Evolutionary conservation across 2,329 filamentous ascomycete genomes (phyloP), one percentile per base, ranked within the genome.

Genomic region (Furcasterigmium sp.): DNA sequence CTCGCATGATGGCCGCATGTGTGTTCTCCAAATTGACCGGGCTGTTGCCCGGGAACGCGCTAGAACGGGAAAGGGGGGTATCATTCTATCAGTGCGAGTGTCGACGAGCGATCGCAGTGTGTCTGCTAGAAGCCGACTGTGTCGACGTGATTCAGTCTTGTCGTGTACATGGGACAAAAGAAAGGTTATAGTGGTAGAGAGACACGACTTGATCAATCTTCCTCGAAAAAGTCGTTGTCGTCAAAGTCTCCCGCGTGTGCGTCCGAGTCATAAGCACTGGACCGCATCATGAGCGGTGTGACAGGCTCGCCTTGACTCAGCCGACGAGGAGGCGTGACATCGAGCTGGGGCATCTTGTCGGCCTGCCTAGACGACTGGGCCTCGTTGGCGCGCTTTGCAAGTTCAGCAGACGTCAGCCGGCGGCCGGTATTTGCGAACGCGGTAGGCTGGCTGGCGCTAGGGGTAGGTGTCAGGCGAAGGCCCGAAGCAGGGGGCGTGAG

Each of bases 401-500:
- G 64, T 51, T 76, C 66, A 41, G 76, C 72, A 11, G 70, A 65
- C 7, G 76, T 75, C 53, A 74, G 77, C 18, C 80, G 72, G 23
- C 78, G 75, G 17, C 79, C 78, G 1, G 78, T 83, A 49, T 65
- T 77, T 11, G 72, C 67, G 53, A 84, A 84, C 2, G 80, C 79
- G 0, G 79, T 82, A 4, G 80, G 76, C 50, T 82, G 79, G 18
- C 62, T 54, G 45, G 61, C 59, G 50, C 54, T 64, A 20, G 56
- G 54, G 3, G 72, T 67, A 0, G 80, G 76, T 3, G 75, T 79
- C 51, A 80, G 80, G 35, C 86, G 83, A 38, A 85, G 62, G 43
- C 81, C 80, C 4, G 86, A 90, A 23, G 85, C 81, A 5, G 91
- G 91, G n/a, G 91, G 91, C 1, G 91, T 96, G 72, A 96, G 75